These are phyloP conservation scores for Thielaviopsis populi DNA, from an alignment of 2,329 filamentous ascomycete genomes.

Conservation along the genomic window DNA sequence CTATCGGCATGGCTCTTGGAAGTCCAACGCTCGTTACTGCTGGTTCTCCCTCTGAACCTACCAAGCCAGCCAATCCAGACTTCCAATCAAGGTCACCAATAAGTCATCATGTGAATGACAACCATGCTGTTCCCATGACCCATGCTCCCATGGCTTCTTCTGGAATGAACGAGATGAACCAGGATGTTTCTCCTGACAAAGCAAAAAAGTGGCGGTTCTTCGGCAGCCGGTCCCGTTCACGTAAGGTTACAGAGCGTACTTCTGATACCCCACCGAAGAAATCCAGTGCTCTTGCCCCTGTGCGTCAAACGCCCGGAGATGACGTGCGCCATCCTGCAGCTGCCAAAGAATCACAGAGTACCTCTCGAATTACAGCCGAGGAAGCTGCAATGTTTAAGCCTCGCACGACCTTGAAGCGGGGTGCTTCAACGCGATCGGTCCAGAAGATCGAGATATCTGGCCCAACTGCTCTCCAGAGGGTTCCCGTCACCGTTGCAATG, in stretches of 20 bases:
- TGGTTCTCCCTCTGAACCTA: not conserved
- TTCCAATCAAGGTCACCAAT: not conserved
- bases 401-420: slow-evolving; percentile 7
- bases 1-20: slow-evolving; percentile 60
- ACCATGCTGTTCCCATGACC: not conserved
- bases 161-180: not conserved
- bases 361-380: slow-evolving; percentile 4
- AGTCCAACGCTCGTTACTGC: slow-evolving; percentile 35
- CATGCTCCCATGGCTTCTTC: not conserved
- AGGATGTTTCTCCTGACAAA: slow-evolving; percentile 9
- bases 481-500: slow-evolving; percentile 2
- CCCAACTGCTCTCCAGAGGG: slow-evolving; percentile 4
- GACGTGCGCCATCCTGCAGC: not conserved
- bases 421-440: not conserved
- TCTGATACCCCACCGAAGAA: not conserved
- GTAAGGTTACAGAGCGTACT: slow-evolving; percentile 5
- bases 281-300: not conserved
- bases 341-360: not conserved
- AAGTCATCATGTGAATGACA: not conserved
- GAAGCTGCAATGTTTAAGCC: slow-evolving; percentile 16
- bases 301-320: not conserved
- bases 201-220: slow-evolving; percentile 18
- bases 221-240: slow-evolving; percentile 14
- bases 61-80: not conserved
- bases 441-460: slow-evolving; percentile 5